These are phyloP conservation scores for Cinchona pubescens DNA, from an alignment of 257 asterid genomes.

Conservation along the genomic window DNA sequence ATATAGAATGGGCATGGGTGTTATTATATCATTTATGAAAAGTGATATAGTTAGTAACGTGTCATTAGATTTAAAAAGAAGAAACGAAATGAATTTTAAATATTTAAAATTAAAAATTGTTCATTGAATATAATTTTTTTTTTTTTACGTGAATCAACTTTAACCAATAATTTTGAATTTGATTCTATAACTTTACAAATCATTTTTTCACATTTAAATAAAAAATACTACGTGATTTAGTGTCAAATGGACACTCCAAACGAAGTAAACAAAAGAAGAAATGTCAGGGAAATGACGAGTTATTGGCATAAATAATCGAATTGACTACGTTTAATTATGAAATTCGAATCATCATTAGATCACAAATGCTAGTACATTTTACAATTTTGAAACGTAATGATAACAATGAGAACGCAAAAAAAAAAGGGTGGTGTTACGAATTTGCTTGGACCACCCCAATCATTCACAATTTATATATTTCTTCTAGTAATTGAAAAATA, in stretches of 20 bases:
- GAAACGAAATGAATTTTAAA: too few species aligned
- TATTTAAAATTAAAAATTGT: too few species aligned
- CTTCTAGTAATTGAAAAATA: not conserved
- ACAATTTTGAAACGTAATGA: too few species aligned
- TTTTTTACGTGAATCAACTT: too few species aligned
- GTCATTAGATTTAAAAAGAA: too few species aligned
- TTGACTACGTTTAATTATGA: not conserved
- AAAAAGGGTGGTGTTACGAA: not conserved
- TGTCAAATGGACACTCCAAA: constrained; percentile 6
- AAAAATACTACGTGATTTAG: not conserved
- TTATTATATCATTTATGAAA: too few species aligned
- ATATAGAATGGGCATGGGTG: too few species aligned
- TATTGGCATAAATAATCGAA: not conserved
- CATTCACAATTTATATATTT: not conserved
- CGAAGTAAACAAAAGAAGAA: not conserved
- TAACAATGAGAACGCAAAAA: not conserved
- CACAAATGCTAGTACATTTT: not conserved
- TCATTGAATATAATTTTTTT: too few species aligned
- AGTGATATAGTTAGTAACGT: too few species aligned
- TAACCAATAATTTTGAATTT: too few species aligned
- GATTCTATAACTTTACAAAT: too few species aligned
- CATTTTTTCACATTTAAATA: too few species aligned
- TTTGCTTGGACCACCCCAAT: not conserved
- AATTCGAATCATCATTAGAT: not conserved
- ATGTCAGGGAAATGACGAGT: not conserved